Conservation (phyloP, 371 early-diverging fungal genomes). For the Circinella umbellata region DNA sequence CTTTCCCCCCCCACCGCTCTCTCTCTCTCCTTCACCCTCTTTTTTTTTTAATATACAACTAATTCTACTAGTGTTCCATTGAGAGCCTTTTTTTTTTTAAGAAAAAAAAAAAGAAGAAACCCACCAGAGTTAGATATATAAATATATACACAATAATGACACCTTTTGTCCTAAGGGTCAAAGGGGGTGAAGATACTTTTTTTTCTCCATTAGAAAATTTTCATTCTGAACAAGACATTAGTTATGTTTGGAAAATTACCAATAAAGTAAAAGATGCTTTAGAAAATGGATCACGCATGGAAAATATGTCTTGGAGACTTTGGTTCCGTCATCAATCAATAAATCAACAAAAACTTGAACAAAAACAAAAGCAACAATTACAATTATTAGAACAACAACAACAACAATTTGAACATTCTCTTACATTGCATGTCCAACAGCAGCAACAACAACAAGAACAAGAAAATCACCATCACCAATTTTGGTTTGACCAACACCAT, state of each 20-base stretch:
- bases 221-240: constrained; percentile 74
- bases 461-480: background rate
- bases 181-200: constrained; percentile 57
- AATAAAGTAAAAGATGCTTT: constrained; percentile 89
- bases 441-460: background rate
- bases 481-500: constrained; percentile 7
- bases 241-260: constrained; percentile 82
- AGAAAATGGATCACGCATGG: constrained; percentile 84
- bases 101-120: background rate
- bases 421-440: background rate
- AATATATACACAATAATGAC: constrained; percentile 52
- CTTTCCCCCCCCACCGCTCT: no score
- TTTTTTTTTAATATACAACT: no score
- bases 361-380: constrained; percentile 7
- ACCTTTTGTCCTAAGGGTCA: constrained; percentile 74
- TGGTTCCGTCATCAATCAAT: constrained; percentile 64
- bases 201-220: constrained; percentile 71
- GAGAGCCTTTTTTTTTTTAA: background rate
- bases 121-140: background rate
- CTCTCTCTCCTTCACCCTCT: no score
- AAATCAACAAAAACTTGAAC: constrained; percentile 14
- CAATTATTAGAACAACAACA: background rate
- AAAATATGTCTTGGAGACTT: constrained; percentile 90
- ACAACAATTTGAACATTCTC: background rate
- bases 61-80: no score